phyloP scores from a whole-genome alignment of 1,139 yeast genomes.

The Nakaseomyces nivariensis region DNA sequence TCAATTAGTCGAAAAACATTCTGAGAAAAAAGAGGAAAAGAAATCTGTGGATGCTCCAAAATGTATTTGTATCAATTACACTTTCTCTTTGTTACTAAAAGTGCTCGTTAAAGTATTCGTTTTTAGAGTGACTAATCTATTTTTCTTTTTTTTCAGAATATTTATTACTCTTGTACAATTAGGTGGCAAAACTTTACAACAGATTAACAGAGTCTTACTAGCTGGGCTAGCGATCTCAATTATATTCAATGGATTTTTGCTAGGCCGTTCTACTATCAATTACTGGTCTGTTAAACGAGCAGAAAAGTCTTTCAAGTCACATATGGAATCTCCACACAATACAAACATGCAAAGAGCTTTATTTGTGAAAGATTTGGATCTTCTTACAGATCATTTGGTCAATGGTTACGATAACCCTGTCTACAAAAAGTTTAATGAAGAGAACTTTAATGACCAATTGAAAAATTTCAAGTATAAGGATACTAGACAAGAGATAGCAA shows the following conservation, averaged over 20 bases:
- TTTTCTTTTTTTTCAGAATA: constrained; percentile 14
- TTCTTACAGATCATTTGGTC: constrained; percentile 30
- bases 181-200: constrained; percentile 14
- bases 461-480: constrained; percentile 34
- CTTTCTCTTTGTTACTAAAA: constrained; percentile 16
- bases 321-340: constrained; percentile 34
- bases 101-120: constrained; percentile 17
- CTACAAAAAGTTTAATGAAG: constrained; percentile 21
- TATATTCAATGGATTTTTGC: constrained; percentile 41
- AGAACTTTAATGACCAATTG: constrained; percentile 5
- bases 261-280: constrained; percentile 43
- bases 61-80: constrained; percentile 15
- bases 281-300: constrained; percentile 62
- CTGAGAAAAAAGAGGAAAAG: neutral
- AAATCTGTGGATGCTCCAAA: constrained; percentile 1
- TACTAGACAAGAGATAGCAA: constrained; percentile 54
- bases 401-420: constrained; percentile 19
- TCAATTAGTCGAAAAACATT: neutral
- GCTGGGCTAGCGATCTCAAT: constrained; percentile 16
- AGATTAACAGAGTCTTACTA: constrained; percentile 17
- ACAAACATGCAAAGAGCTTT: constrained; percentile 50
- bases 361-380: constrained; percentile 53
- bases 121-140: constrained; percentile 10
- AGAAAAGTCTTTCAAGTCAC: constrained; percentile 36
- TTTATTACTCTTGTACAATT: constrained; percentile 14